Conservation (phyloP, 2,329 filamentous ascomycete genomes). For the Xylariaceae sp. region DNA sequence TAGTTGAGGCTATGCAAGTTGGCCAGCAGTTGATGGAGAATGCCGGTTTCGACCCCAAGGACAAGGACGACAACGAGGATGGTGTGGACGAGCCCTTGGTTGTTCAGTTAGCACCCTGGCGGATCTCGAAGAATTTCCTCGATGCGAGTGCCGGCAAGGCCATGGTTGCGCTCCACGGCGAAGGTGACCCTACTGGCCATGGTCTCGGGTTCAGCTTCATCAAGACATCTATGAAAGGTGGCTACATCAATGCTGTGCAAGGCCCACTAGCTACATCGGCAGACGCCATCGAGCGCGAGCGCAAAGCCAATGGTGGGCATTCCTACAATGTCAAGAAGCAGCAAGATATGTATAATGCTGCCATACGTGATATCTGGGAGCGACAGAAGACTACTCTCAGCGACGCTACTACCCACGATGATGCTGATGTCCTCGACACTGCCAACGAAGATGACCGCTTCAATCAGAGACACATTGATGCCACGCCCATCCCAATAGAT, state of each 20-base stretch:
- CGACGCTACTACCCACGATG: slow-evolving; percentile 64
- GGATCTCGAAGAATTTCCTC: slow-evolving; percentile 92
- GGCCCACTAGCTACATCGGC: slow-evolving; percentile 64
- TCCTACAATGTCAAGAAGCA: slow-evolving; percentile 97
- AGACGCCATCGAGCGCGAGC: slow-evolving; percentile 81
- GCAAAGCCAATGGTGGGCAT: slow-evolving; percentile 87
- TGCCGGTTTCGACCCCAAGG: slow-evolving; percentile 73
- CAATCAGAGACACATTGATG: slow-evolving; percentile 67
- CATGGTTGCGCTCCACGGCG: slow-evolving; percentile 91
- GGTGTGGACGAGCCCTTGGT: slow-evolving; percentile 68
- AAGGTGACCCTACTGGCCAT: slow-evolving; percentile 89
- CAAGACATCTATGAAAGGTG: slow-evolving; percentile 97
- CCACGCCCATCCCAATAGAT: slow-evolving; percentile 62
- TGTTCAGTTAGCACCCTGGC: slow-evolving; percentile 90
- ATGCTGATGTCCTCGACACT: slow-evolving; percentile 55
- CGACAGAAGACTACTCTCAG: slow-evolving; percentile 76
- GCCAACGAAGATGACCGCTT: slow-evolving; percentile 64
- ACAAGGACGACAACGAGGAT: slow-evolving; percentile 66
- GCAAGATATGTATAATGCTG: slow-evolving; percentile 85
- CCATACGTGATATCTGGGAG: slow-evolving; percentile 89
- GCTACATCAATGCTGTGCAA: slow-evolving; percentile 77
- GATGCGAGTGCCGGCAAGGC: slow-evolving; percentile 92
- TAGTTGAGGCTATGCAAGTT: slow-evolving; percentile 95
- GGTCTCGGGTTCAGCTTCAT: slow-evolving; percentile 96
- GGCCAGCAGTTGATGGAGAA: slow-evolving; percentile 87